These are phyloP conservation scores for Wickerhamomyces subpelliculosus DNA, from an alignment of 805 yeast genomes.

Conservation along the genomic window DNA sequence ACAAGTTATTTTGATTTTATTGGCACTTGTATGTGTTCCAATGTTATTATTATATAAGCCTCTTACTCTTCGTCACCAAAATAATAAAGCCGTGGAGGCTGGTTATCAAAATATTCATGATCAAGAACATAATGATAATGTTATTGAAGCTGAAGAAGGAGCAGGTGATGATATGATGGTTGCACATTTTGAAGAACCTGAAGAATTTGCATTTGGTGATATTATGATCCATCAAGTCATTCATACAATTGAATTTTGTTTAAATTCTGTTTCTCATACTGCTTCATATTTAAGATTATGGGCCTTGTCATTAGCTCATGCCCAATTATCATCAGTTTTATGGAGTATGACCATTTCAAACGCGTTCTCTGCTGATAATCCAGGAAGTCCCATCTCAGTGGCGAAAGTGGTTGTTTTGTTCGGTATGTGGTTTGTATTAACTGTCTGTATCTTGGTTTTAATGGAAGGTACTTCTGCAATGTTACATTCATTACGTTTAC, in stretches of 20 bases:
- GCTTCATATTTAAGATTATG: conserved; percentile 94
- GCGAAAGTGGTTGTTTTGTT: conserved; percentile 71
- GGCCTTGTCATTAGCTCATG: conserved; percentile 97
- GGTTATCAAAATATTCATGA: conserved; percentile 41
- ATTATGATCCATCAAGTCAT: conserved; percentile 95
- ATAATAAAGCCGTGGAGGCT: conserved; percentile 42
- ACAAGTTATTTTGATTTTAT: conserved; percentile 61
- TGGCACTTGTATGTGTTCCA: conserved; percentile 90
- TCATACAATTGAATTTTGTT: conserved; percentile 95
- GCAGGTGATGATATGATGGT: conserved; percentile 38
- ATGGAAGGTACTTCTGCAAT: conserved; percentile 99
- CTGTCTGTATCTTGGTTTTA: conserved; percentile 83
- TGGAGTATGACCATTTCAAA: conserved; percentile 92
- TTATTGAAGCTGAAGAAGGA: conserved; percentile 34
- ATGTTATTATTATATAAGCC: conserved; percentile 87
- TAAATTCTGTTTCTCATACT: conserved; percentile 97
- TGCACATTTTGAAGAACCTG: conserved; percentile 43
- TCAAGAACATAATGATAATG: conserved; percentile 23
- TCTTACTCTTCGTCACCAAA: conserved; percentile 52
- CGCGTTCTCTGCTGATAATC: conserved; percentile 50
- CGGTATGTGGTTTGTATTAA: conserved; percentile 91
- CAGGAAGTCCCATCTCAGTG: conserved; percentile 56
- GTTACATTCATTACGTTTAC: conserved; percentile 96
- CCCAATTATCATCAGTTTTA: conserved; percentile 88
- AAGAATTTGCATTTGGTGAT: conserved; percentile 77